Conservation (phyloP, 768 basidiomycete species). For the Leccinum rimulosum region DNA sequence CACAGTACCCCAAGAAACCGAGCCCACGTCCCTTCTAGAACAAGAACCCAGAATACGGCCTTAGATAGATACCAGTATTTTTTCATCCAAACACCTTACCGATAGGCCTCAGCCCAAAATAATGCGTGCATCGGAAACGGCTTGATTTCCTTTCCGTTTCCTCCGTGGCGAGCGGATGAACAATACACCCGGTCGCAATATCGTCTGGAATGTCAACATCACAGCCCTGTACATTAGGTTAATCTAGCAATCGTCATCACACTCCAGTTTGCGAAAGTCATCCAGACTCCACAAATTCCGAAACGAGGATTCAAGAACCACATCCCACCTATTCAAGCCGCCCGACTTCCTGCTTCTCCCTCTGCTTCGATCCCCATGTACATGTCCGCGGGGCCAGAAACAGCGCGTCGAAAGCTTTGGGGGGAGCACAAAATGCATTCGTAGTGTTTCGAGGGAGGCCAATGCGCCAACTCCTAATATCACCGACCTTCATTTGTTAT, state of each 20-base stretch:
- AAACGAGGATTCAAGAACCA: neutral
- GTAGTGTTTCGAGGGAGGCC: neutral
- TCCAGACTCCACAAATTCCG: neutral
- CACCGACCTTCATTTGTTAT: neutral
- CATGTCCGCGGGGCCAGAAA: slow-evolving; percentile 3
- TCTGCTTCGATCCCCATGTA: slow-evolving; percentile 1
- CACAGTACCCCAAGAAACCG: neutral
- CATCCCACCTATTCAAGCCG: neutral
- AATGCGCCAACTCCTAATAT: neutral
- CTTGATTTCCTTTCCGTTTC: neutral
- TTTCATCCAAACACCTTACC: neutral
- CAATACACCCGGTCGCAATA: neutral
- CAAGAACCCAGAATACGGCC: neutral
- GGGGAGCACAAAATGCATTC: neutral
- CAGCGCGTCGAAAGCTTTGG: neutral
- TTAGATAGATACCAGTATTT: neutral
- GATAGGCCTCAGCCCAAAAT: slow-evolving; percentile 10
- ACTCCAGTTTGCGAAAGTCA: neutral
- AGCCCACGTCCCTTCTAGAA: neutral
- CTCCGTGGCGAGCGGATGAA: slow-evolving; percentile 9
- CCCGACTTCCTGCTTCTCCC: neutral
- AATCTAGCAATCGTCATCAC: neutral
- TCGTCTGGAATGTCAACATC: neutral
- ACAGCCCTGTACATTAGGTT: neutral
- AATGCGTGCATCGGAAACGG: neutral